These are phyloP conservation scores for Krasilnikovozyma curviuscula DNA, from an alignment of 768 basidiomycete genomes.

Conservation along the genomic window DNA sequence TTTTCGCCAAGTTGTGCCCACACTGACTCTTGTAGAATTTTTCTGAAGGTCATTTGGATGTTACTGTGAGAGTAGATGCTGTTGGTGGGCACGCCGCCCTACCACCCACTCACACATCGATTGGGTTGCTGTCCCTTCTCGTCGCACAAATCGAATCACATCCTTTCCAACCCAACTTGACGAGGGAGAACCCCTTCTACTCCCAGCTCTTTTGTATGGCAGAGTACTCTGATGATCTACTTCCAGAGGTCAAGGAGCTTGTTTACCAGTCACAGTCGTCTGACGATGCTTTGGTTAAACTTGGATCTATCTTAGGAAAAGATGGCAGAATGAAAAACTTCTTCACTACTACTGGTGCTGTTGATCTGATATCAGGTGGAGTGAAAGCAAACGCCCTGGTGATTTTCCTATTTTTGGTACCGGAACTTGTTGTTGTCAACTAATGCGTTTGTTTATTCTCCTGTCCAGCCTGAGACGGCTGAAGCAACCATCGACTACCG, in stretches of 20 bases:
- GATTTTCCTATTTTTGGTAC: background rate
- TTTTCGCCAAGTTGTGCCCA: too few species aligned
- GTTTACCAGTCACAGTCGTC: background rate
- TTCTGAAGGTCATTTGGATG: too few species aligned
- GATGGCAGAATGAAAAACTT: background rate
- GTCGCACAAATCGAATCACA: background rate
- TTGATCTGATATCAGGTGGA: constrained; percentile 14
- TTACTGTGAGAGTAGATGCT: too few species aligned
- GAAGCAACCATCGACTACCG: constrained; percentile 22
- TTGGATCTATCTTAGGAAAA: background rate
- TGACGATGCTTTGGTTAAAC: background rate
- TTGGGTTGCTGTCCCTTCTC: constrained; percentile 1
- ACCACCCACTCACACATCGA: background rate
- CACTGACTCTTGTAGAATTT: too few species aligned
- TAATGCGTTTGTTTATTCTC: background rate
- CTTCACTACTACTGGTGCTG: background rate
- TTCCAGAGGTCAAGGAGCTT: background rate
- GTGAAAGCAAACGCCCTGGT: constrained; percentile 19
- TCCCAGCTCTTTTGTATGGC: background rate
- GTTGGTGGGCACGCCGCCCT: too few species aligned
- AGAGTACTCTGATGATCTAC: background rate
- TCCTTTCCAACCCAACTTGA: constrained; percentile 1
- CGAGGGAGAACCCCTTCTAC: constrained; percentile 1
- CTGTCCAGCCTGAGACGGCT: constrained; percentile 21
- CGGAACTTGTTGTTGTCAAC: background rate